These are phyloP conservation scores for grape (Vitis vinifera) DNA, from an alignment of 164 flowering plant species.

Conservation along the genomic window ASM3070453v1 NC_081808.1:2876001-2876500, in stretches of 20 bases:
- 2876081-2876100: neutral
- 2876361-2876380: neutral
- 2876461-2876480: no score
- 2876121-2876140: neutral
- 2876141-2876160: neutral
- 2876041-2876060: neutral
- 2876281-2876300: conserved; percentile 14
- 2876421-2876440: no score
- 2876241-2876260: conserved; percentile 22
- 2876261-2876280: conserved; percentile 40
- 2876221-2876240: neutral
- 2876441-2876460: no score
- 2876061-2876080: neutral
- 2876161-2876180: neutral
- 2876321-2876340: conserved; percentile 35
- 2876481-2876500: no score
- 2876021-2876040: neutral
- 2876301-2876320: conserved; percentile 26
- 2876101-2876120: neutral
- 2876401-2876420: no score
- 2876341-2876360: conserved; percentile 43
- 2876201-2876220: neutral
- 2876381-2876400: neutral
- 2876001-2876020: conserved; percentile 38
- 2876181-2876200: neutral